Evolutionary conservation across 768 basidiomycete genomes (phyloP).

Genomic region (Leccinum longicurvipes): DNA sequence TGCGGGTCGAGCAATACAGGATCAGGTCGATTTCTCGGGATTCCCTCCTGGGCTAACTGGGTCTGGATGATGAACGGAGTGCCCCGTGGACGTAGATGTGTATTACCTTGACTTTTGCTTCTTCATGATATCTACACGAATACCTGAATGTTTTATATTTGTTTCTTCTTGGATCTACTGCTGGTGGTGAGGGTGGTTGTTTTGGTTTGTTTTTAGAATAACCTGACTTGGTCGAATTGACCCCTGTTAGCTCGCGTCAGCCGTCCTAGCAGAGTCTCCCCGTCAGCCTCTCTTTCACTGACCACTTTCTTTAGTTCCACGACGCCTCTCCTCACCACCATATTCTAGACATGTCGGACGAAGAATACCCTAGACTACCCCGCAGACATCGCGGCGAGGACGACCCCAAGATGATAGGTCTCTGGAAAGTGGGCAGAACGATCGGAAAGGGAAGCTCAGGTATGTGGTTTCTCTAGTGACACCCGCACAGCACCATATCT

Average conservation of each 20-base stretch:
- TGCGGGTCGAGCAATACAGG: constrained; percentile 69
- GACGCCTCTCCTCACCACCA: constrained; percentile 13
- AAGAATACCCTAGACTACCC: constrained; percentile 29
- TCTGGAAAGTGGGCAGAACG: constrained; percentile 83
- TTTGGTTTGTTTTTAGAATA: constrained; percentile 8
- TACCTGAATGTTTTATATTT: constrained; percentile 1
- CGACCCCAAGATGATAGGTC: constrained; percentile 68
- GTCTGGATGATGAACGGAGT: constrained; percentile 23
- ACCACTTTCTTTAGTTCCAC: neutral
- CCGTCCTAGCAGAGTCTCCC: too few species aligned
- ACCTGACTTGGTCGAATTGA: constrained; percentile 6
- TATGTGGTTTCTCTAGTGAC: constrained; percentile 26
- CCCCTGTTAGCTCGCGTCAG: constrained; percentile 20
- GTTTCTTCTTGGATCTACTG: neutral
- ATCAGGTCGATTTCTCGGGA: constrained; percentile 92
- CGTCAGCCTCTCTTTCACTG: constrained; percentile 21
- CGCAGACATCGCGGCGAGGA: constrained; percentile 29
- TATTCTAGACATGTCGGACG: constrained; percentile 24
- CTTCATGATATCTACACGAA: constrained; percentile 24
- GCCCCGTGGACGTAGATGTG: constrained; percentile 13
- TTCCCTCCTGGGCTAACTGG: constrained; percentile 78
- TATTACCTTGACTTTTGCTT: constrained; percentile 7
- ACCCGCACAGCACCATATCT: neutral
- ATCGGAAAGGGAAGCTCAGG: constrained; percentile 81
- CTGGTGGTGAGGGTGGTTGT: neutral